phyloP scores from a whole-genome alignment of 106 monocot species.

The Allium cepa region DNA sequence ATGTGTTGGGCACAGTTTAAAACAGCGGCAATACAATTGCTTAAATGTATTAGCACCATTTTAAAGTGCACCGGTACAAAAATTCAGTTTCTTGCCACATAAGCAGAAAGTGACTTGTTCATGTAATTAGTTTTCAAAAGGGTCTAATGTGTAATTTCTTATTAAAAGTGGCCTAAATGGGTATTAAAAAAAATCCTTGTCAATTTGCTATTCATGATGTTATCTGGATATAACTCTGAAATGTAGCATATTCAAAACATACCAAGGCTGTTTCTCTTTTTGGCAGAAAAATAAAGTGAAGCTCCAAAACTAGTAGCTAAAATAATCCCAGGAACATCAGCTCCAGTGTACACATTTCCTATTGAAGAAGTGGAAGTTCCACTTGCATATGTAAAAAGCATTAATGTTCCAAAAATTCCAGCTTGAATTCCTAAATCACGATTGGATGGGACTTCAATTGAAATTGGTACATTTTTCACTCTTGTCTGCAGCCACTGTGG shows the following conservation, averaged over 20 bases:
- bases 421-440: slow-evolving; percentile 67
- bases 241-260: slow-evolving; percentile 1
- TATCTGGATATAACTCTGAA: too few relatives aligned
- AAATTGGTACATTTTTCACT: slow-evolving; percentile 56
- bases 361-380: slow-evolving; percentile 46
- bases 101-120: too few relatives aligned
- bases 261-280: slow-evolving; percentile 77
- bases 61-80: too few relatives aligned
- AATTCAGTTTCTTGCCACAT: too few relatives aligned
- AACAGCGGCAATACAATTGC: too few relatives aligned
- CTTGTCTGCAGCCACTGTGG: slow-evolving; percentile 68
- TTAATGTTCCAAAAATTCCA: slow-evolving; percentile 89
- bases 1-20: too few relatives aligned
- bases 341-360: slow-evolving; percentile 43
- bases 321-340: slow-evolving; percentile 87
- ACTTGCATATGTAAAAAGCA: slow-evolving; percentile 72
- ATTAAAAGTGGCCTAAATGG: too few relatives aligned
- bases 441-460: slow-evolving; percentile 65
- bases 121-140: too few relatives aligned
- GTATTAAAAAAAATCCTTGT: too few relatives aligned
- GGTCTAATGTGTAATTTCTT: too few relatives aligned
- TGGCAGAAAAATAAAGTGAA: slow-evolving; percentile 86
- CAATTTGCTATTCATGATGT: too few relatives aligned
- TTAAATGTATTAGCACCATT: too few relatives aligned
- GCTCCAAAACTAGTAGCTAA: slow-evolving; percentile 87